These are phyloP conservation scores for Ilex asprella DNA, from an alignment of 257 asterid genomes.

Conservation along the genomic window DNA sequence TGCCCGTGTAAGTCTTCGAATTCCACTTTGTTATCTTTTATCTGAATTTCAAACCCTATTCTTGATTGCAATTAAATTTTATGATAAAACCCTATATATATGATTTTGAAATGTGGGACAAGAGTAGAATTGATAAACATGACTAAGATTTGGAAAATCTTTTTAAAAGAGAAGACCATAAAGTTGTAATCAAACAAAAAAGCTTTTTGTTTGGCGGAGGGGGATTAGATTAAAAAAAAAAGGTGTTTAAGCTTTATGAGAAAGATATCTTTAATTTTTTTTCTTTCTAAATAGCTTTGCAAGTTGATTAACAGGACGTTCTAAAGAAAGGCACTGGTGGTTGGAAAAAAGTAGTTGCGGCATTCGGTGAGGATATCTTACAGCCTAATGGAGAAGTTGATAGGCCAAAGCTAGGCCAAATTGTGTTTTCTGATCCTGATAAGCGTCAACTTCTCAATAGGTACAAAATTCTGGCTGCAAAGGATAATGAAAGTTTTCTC, in stretches of 20 bases:
- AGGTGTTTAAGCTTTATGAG: too few relatives aligned
- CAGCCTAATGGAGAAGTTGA: slow-evolving; percentile 70
- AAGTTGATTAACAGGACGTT: slow-evolving; percentile 37
- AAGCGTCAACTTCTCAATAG: slow-evolving; percentile 86
- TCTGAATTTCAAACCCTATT: background rate
- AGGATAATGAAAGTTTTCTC: too few relatives aligned
- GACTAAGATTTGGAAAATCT: too few relatives aligned
- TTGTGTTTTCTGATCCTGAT: slow-evolving; percentile 65
- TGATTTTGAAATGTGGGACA: too few relatives aligned
- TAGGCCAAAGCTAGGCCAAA: slow-evolving; percentile 73
- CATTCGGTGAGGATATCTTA: slow-evolving; percentile 76
- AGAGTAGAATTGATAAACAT: too few relatives aligned
- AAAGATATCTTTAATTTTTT: background rate
- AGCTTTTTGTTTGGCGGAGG: too few relatives aligned
- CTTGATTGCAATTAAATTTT: too few relatives aligned
- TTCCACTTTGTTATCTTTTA: background rate
- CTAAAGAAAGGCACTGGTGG: slow-evolving; percentile 85
- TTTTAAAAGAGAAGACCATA: too few relatives aligned
- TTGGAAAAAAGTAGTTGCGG: slow-evolving; percentile 75
- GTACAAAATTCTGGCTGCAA: slow-evolving; percentile 17
- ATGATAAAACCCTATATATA: too few relatives aligned
- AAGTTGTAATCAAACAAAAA: too few relatives aligned
- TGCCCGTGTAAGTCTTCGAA: slow-evolving; percentile 60
- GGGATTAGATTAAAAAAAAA: too few relatives aligned
- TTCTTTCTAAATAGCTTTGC: background rate